phyloP scores from a whole-genome alignment of 192 early-diverging fungal species.

The Pilobolus umbonatus region DNA sequence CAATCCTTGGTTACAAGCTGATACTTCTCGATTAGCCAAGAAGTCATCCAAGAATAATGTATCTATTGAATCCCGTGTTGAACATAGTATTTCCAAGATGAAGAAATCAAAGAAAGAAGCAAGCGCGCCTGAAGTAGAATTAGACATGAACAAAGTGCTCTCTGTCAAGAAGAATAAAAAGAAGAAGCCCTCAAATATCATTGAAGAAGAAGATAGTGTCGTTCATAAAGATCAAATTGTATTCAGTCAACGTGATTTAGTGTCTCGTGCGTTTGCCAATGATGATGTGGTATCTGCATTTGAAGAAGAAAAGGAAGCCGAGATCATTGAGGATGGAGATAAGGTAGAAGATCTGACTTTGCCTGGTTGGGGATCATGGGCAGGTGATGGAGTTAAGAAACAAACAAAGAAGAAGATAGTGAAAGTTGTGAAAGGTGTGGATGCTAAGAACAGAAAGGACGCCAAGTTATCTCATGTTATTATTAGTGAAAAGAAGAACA shows the following conservation, averaged over 20 bases:
- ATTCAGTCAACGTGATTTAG: slow-evolving; percentile 76
- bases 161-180: slow-evolving; percentile 42
- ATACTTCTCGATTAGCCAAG: slow-evolving; percentile 44
- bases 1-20: slow-evolving; percentile 79
- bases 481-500: slow-evolving; percentile 83
- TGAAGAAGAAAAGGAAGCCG: slow-evolving; percentile 74
- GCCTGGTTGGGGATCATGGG: slow-evolving; percentile 95
- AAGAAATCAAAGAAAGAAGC: slow-evolving; percentile 52
- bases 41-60: slow-evolving; percentile 53
- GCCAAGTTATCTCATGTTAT: slow-evolving; percentile 81
- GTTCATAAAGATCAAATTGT: slow-evolving; percentile 51
- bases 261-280: slow-evolving; percentile 92
- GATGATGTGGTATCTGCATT: slow-evolving; percentile 92
- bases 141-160: slow-evolving; percentile 64
- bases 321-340: slow-evolving; percentile 68
- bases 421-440: slow-evolving; percentile 46
- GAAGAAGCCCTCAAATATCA: slow-evolving; percentile 1
- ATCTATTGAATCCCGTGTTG: slow-evolving; percentile 53
- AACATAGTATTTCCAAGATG: slow-evolving; percentile 62
- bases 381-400: slow-evolving; percentile 53
- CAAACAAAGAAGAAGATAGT: slow-evolving; percentile 37
- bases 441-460: slow-evolving; percentile 62
- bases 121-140: slow-evolving; percentile 43
- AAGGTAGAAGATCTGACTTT: slow-evolving; percentile 79
- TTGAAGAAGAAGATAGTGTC: slow-evolving; percentile 39